Base-by-base conservation (phyloP, 2,329 filamentous ascomycete genomes). In the Ophiocordyceps camponoti-rufipedis region DNA sequence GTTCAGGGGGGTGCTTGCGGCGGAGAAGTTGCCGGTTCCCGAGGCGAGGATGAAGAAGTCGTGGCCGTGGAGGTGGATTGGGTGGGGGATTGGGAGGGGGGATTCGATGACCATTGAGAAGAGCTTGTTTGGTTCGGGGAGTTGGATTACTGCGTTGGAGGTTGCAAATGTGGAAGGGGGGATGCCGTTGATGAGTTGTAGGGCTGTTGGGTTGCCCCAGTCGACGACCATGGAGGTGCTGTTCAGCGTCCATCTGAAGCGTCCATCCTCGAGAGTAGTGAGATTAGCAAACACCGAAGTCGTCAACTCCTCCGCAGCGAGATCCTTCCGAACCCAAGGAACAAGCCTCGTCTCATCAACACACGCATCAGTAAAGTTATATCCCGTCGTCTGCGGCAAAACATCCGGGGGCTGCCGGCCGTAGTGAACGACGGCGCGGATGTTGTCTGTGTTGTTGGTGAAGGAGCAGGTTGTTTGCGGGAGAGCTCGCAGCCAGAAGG, bases 401-500 rank as follows among this genome's bases (percentile, higher is more conserved):
- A 5, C 23, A 5, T 23, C 32, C 9, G n/a, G 8, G 13, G 35
- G 16, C 11, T 9, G 9, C 3, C 32, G 9, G 13, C 35, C 43
- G 23, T 45, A 45, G 23, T 41, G 38, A 2, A 45, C 44, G 44
- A 45, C 13, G 44, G 35, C 44, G 7, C 28, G 23, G 14, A 45
- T 40, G 35, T 45, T 32, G 28, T 45, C 35, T 19, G 43, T 12
- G n/a, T 23, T 23, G 28, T 45, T 32, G 35, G 28, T 29, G 5
- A 10, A 6, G 6, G 44, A 31, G 28, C 44, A 45, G 13, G 16
- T 4, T 4, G 43, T 33, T 23, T 45, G 44, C 12, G 44, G 44
- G 8, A 45, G 23, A 4, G 35, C 45, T 2, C 71, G 62, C 46
- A 75, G 59, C 68, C 69, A 74, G 53, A 70, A 74, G 53, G 62